Conservation (phyloP, 1,284 basidiomycete species). For the Coniferiporia weirii region DNA sequence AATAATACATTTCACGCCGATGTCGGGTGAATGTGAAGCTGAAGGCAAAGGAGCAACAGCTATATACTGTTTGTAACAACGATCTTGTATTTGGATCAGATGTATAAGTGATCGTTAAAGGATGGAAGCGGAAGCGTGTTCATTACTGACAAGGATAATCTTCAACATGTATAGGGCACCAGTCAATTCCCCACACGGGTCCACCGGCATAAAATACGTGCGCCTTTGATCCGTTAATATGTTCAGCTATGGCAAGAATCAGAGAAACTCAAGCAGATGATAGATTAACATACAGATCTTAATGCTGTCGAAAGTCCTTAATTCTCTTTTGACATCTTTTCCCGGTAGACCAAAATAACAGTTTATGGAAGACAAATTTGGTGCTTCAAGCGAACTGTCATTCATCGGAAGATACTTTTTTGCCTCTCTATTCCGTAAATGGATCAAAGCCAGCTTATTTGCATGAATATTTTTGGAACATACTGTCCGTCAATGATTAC, state of each 20-base stretch:
- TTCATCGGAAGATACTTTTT: constrained; percentile 53
- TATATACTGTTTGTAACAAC: constrained; percentile 65
- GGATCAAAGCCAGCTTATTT: neutral
- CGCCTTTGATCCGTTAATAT: constrained; percentile 45
- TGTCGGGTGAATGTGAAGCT: constrained; percentile 48
- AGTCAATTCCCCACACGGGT: constrained; percentile 83
- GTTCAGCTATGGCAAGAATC: constrained; percentile 26
- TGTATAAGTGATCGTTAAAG: neutral
- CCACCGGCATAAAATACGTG: constrained; percentile 79
- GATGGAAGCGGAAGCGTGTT: neutral
- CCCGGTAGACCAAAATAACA: constrained; percentile 61
- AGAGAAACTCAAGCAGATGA: neutral
- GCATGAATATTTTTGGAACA: constrained; percentile 25
- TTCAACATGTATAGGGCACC: constrained; percentile 75
- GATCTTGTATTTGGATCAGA: constrained; percentile 33
- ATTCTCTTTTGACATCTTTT: constrained; percentile 42
- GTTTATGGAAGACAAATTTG: constrained; percentile 45
- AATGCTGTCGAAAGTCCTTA: constrained; percentile 51
- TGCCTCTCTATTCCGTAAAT: constrained; percentile 40
- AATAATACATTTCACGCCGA: constrained; percentile 48
- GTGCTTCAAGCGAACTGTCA: constrained; percentile 18
- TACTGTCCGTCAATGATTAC: constrained; percentile 44
- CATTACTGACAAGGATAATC: constrained; percentile 49
- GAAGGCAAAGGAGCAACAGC: constrained; percentile 77
- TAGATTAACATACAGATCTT: constrained; percentile 48